Evolutionary conservation across 805 yeast genomes (phyloP).

Genomic region (Jamesozyma rosinii): DNA sequence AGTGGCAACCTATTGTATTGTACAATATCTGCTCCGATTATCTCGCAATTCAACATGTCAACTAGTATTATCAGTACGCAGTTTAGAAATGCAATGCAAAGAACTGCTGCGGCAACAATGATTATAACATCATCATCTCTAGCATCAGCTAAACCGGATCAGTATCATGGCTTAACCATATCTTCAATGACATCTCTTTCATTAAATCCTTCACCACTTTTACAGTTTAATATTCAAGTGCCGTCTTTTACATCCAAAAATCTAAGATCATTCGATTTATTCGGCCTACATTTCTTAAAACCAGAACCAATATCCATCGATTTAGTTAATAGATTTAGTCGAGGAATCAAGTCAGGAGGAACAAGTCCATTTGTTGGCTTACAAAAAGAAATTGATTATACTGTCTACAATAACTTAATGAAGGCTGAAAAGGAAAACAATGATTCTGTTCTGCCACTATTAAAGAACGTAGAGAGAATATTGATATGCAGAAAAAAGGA

Average conservation of each 20-base stretch:
- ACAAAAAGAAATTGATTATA: conserved; percentile 27
- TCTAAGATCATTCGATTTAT: conserved; percentile 45
- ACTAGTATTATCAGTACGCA: conserved; percentile 1
- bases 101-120: conserved; percentile 46
- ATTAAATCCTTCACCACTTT: conserved; percentile 62
- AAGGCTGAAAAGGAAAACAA: conserved; percentile 2
- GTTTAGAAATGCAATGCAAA: conserved; percentile 31
- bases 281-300: conserved; percentile 70
- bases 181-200: conserved; percentile 81
- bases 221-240: conserved; percentile 77
- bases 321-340: conserved; percentile 60
- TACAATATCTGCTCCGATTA: too few species aligned
- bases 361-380: conserved; percentile 49
- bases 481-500: conserved; percentile 50
- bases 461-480: conserved; percentile 49
- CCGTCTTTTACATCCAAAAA: conserved; percentile 74
- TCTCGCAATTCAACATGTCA: not conserved
- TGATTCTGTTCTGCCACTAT: conserved; percentile 41
- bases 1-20: too few species aligned
- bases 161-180: conserved; percentile 59
- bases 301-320: conserved; percentile 48
- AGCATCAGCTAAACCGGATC: conserved; percentile 13
- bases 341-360: conserved; percentile 28
- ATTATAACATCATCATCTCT: conserved; percentile 45
- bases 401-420: conserved; percentile 19